These are phyloP conservation scores for Pogostemon cablin DNA, from an alignment of 257 asterid genomes.

Conservation along the genomic window DNA sequence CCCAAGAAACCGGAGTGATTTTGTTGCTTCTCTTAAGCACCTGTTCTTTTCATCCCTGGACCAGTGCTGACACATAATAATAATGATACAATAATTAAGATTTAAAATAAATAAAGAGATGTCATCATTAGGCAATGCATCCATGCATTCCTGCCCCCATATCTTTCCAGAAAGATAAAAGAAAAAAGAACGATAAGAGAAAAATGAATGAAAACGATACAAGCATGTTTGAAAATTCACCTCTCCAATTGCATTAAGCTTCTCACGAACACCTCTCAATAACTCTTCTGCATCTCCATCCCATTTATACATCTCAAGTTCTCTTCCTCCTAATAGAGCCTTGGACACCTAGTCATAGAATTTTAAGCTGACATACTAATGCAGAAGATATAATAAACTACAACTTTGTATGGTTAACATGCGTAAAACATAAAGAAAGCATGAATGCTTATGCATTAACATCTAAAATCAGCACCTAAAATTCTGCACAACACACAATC, in stretches of 20 bases:
- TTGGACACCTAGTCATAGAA: slow-evolving; percentile 57
- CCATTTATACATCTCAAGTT: slow-evolving; percentile 75
- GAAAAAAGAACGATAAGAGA: neutral
- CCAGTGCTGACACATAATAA: slow-evolving; percentile 73
- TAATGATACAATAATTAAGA: neutral
- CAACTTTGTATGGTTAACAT: neutral
- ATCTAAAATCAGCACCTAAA: neutral
- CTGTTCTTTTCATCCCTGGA: slow-evolving; percentile 76
- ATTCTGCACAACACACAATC: neutral
- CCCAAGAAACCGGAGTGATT: slow-evolving; percentile 82
- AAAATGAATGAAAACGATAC: neutral
- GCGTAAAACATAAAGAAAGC: neutral
- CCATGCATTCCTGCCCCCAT: neutral
- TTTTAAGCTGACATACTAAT: slow-evolving; percentile 25
- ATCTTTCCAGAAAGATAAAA: neutral
- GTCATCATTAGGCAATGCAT: slow-evolving; percentile 7
- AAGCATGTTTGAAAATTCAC: slow-evolving; percentile 34
- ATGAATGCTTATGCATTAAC: neutral
- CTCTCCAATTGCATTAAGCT: slow-evolving; percentile 84
- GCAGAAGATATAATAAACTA: slow-evolving; percentile 2
- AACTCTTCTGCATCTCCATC: slow-evolving; percentile 71
- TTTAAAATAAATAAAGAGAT: neutral
- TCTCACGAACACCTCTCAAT: slow-evolving; percentile 72
- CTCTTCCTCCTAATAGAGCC: slow-evolving; percentile 60
- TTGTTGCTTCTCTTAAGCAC: slow-evolving; percentile 80